These are phyloP conservation scores for Tylopilus cervinicoccineus DNA, from an alignment of 768 basidiomycete species.

Conservation along the genomic window DNA sequence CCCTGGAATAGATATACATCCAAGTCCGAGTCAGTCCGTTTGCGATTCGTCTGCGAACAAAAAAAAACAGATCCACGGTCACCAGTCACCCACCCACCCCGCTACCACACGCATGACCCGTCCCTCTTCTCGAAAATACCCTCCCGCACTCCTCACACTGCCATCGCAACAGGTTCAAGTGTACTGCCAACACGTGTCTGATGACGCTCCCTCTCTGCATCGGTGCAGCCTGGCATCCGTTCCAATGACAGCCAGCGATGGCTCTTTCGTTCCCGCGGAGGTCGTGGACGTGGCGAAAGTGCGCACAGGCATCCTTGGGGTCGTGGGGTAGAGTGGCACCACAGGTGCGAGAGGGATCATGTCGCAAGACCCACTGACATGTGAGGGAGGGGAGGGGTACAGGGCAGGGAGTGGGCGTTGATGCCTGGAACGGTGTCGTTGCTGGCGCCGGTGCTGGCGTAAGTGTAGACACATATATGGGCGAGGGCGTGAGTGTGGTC, in stretches of 20 bases:
- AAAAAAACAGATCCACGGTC: not conserved
- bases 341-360: slow-evolving; percentile 1
- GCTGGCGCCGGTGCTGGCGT: not conserved
- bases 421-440: not conserved
- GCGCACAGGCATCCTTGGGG: slow-evolving; percentile 5
- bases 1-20: not conserved
- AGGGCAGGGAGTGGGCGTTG: not conserved
- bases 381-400: not conserved
- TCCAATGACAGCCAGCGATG: slow-evolving; percentile 9
- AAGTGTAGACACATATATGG: not conserved
- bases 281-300: slow-evolving; percentile 15
- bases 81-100: not conserved
- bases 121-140: slow-evolving; percentile 18
- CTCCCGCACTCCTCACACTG: slow-evolving; percentile 10
- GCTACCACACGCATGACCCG: slow-evolving; percentile 8
- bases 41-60: not conserved
- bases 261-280: slow-evolving; percentile 19
- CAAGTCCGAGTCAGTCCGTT: not conserved
- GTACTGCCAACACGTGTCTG: slow-evolving; percentile 17
- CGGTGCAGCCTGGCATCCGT: slow-evolving; percentile 8
- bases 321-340: slow-evolving; percentile 6
- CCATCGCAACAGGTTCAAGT: slow-evolving; percentile 17
- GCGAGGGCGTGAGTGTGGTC: no score
- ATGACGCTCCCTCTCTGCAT: slow-evolving; percentile 23
- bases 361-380: slow-evolving; percentile 12